These are phyloP conservation scores for Rhynchospora breviuscula DNA, from an alignment of 176 grass and related monocot genomes.

Conservation along the genomic window DNA sequence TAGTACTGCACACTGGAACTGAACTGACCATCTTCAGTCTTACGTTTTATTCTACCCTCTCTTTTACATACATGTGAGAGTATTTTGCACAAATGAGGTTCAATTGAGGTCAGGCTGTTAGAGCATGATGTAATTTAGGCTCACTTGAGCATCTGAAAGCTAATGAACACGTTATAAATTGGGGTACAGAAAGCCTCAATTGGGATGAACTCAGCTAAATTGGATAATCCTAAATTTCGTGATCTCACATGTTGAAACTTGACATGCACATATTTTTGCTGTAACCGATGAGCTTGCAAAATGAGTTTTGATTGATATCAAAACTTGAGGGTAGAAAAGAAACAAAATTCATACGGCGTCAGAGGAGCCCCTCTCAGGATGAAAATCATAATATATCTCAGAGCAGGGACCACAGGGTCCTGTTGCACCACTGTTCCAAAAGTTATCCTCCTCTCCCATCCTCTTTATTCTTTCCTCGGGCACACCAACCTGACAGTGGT, in stretches of 20 bases:
- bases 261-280: background rate
- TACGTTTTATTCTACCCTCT: background rate
- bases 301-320: background rate
- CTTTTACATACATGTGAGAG: background rate
- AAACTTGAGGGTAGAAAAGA: background rate
- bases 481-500: conserved; percentile 64
- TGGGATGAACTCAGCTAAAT: background rate
- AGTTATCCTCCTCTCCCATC: conserved; percentile 94
- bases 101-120: background rate
- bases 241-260: background rate
- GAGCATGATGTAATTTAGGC: background rate
- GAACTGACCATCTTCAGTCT: background rate
- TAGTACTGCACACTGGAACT: background rate
- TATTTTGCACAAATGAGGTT: background rate
- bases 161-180: background rate
- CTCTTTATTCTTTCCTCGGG: conserved; percentile 85
- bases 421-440: conserved; percentile 89
- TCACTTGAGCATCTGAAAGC: background rate
- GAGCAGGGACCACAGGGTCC: conserved; percentile 96
- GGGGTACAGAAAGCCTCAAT: background rate
- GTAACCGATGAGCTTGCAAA: background rate
- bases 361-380: conserved; percentile 66
- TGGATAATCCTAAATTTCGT: background rate
- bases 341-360: conserved; percentile 59
- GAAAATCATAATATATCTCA: conserved; percentile 98